Conservation (phyloP, 2,329 filamentous ascomycete species). For the Claviceps pazoutovae region DNA sequence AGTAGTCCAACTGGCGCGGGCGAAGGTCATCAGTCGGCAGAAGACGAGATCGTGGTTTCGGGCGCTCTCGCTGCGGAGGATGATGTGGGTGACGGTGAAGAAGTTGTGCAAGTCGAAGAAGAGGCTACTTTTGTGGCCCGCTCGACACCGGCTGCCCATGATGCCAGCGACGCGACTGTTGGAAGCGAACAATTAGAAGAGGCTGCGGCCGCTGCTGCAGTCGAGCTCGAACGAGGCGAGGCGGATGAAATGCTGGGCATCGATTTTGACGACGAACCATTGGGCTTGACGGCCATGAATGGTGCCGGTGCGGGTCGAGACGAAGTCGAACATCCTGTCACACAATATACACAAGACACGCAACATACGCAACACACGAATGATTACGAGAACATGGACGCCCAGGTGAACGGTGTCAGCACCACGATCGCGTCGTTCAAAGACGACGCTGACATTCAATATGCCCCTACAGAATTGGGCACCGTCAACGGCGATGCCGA, state of each 20-base stretch:
- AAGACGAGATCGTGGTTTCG: slow-evolving; percentile 1
- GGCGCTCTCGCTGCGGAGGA: slow-evolving; percentile 7
- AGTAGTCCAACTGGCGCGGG: not conserved
- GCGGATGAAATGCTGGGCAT: slow-evolving; percentile 1
- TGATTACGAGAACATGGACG: not conserved
- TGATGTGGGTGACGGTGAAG: slow-evolving; percentile 10
- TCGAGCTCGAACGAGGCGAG: not conserved
- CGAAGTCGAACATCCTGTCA: not conserved
- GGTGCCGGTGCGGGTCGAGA: not conserved
- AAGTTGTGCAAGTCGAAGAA: slow-evolving; percentile 6
- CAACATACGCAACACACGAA: too few relatives aligned
- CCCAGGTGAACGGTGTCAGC: not conserved
- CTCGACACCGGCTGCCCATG: not conserved
- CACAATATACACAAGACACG: not conserved
- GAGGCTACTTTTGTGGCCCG: slow-evolving; percentile 8
- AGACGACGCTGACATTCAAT: slow-evolving; percentile 21
- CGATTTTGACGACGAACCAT: slow-evolving; percentile 3
- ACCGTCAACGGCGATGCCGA: not conserved
- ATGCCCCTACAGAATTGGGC: not conserved
- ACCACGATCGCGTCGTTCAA: slow-evolving; percentile 3
- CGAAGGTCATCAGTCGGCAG: not conserved
- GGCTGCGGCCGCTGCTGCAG: not conserved
- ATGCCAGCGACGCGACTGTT: not conserved
- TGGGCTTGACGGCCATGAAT: not conserved
- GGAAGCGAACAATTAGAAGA: not conserved